phyloP scores from a whole-genome alignment of 768 basidiomycete species.

The Daedalea quercina region DNA sequence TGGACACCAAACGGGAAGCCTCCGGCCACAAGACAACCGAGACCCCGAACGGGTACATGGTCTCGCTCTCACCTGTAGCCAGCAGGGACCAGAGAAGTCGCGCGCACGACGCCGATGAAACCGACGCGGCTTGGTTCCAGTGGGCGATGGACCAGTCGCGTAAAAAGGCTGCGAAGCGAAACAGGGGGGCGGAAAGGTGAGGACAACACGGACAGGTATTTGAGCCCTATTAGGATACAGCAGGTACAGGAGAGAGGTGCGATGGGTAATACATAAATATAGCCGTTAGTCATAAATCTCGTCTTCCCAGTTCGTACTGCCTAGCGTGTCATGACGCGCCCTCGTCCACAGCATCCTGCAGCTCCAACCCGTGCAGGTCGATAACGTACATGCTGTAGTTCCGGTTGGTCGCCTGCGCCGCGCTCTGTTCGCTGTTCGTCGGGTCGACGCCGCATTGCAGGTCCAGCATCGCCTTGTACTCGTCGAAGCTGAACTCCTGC shows the following conservation, averaged over 20 bases:
- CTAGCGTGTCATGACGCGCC: constrained; percentile 9
- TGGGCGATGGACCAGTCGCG: constrained; percentile 5
- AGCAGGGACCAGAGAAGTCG: neutral
- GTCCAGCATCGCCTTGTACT: constrained; percentile 87
- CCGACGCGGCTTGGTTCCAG: constrained; percentile 31
- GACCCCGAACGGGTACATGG: neutral
- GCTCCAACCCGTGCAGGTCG: constrained; percentile 78
- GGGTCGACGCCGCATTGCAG: constrained; percentile 83
- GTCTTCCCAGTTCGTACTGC: neutral
- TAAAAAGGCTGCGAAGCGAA: neutral
- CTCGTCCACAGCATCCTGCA: constrained; percentile 38
- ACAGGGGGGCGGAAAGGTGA: no score
- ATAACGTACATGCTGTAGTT: constrained; percentile 87
- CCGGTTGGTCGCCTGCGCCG: constrained; percentile 50
- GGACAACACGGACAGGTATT: no score
- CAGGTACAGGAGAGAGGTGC: neutral
- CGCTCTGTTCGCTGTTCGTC: constrained; percentile 41
- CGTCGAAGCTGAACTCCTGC: constrained; percentile 77
- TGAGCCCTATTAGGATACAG: constrained; percentile 3
- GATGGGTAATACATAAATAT: constrained; percentile 12
- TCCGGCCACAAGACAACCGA: neutral
- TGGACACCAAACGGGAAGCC: neutral
- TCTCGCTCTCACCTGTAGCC: neutral
- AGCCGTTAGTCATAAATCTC: neutral
- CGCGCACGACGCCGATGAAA: constrained; percentile 15